Evolutionary conservation across 805 yeast genomes (phyloP), one percentile per base, ranked within the genome.

Genomic region (Candida succiphila): DNA sequence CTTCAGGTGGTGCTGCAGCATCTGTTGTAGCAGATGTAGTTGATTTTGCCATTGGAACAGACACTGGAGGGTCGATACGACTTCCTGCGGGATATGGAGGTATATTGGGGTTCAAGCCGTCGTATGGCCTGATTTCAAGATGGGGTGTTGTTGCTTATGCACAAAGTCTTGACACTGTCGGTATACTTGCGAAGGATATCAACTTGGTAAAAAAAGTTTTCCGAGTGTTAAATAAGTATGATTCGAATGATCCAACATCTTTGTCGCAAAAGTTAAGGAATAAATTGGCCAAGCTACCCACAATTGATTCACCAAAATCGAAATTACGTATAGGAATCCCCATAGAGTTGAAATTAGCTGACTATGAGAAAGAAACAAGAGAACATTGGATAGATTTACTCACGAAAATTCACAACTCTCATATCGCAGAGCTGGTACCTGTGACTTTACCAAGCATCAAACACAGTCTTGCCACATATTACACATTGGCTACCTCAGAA

Each of bases 61-160:
- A 92, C 48, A 92, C 99, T 0, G 99, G 99, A 5, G 99, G 99
- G 0, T 86, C 96, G 0, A 85, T 92, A 1, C 67, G 99, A 39
- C 61, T 85, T 16, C 99, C 99, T 0, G 94, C 95, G 2, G 78
- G 94, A 15, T 86, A 80, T 52, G 78, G 89, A 43, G 84, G 88
- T 2, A 67, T 81, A 0, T 60, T 74, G 21, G 98, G 98, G 1
- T 86, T 86, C 60, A 92, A 92, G 54, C 98, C 98, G 1, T 69
- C 92, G 0, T 92, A 92, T 53, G 98, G 98, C 0, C 65, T 95
- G 25, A 61, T 92, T 2, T 87, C 96, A 0, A 63, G 99, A 36
- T 78, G 85, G 77, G 99, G 98, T 2, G 85, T 92, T 7, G 61
- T 88, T 4, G 77, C 96, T 0, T 89, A 88, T 57, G 96, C 96